Evolutionary conservation across 108 stramenopile genomes (phyloP).

Genomic region (Stephanodiscus minutulus): DNA sequence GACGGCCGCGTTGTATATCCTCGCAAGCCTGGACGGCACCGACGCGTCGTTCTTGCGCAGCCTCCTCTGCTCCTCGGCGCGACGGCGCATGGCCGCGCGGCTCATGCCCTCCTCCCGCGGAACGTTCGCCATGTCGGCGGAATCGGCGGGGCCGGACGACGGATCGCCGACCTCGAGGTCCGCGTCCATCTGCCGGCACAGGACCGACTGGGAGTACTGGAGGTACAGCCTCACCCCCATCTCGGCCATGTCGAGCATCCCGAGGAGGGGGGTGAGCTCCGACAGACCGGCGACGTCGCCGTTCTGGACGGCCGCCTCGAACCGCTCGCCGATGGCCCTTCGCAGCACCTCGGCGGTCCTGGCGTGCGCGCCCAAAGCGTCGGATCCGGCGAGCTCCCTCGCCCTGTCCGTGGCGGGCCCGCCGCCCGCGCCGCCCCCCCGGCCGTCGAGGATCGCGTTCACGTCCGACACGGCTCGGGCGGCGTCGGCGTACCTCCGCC

Average conservation of each 20-base stretch:
- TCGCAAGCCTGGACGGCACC: constrained; percentile 65
- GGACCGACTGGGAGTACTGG: constrained; percentile 50
- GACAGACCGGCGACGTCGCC: constrained; percentile 59
- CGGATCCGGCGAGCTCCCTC: constrained; percentile 62
- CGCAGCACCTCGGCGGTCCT: constrained; percentile 47
- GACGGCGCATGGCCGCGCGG: constrained; percentile 35
- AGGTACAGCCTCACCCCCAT: constrained; percentile 75
- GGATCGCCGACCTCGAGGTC: constrained; percentile 18
- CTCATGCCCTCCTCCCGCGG: constrained; percentile 36
- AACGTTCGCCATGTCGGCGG: neutral
- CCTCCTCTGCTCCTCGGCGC: constrained; percentile 36
- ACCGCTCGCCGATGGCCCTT: constrained; percentile 58
- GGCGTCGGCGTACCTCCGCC: constrained; percentile 58
- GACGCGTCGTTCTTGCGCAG: constrained; percentile 14
- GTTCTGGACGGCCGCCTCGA: constrained; percentile 61
- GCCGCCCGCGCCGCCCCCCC: neutral
- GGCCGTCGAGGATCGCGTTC: constrained; percentile 25
- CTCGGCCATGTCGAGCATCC: constrained; percentile 72
- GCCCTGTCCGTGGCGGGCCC: constrained; percentile 42
- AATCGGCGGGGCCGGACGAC: neutral
- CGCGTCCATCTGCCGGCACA: constrained; percentile 37
- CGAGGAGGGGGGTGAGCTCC: constrained; percentile 71
- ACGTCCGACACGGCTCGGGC: constrained; percentile 61
- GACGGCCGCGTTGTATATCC: constrained; percentile 81
- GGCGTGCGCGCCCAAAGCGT: constrained; percentile 59